phyloP scores from a whole-genome alignment of 169 alveolate species.

The Plasmodium gonderi region DNA sequence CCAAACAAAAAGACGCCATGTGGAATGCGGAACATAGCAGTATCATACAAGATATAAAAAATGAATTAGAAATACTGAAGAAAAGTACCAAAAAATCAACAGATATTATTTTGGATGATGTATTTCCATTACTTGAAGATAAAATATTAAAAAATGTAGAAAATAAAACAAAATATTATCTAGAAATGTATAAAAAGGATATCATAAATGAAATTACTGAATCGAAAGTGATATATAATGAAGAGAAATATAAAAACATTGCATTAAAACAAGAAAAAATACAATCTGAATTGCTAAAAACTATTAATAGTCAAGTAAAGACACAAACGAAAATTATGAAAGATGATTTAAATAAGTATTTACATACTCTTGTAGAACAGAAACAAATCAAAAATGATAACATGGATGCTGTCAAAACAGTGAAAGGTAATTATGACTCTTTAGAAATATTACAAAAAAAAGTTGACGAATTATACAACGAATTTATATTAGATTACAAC shows the following conservation, averaged over 20 bases:
- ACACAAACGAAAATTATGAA: constrained; percentile 49
- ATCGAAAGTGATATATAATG: constrained; percentile 62
- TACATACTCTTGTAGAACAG: constrained; percentile 14
- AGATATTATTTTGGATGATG: constrained; percentile 21
- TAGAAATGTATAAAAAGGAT: constrained; percentile 73
- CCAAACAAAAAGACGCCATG: not conserved
- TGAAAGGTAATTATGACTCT: not conserved
- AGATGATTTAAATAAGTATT: constrained; percentile 38
- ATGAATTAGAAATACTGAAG: constrained; percentile 25
- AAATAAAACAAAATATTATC: constrained; percentile 53
- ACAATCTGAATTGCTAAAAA: constrained; percentile 37
- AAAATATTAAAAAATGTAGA: constrained; percentile 40
- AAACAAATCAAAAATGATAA: constrained; percentile 24
- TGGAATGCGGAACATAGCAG: not conserved
- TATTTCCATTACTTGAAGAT: constrained; percentile 29
- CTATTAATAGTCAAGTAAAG: constrained; percentile 50
- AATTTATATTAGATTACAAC: constrained; percentile 71
- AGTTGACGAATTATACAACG: constrained; percentile 67
- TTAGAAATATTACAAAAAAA: constrained; percentile 59
- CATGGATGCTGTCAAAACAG: not conserved
- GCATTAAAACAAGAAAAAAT: constrained; percentile 34
- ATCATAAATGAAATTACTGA: constrained; percentile 67
- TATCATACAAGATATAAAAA: constrained; percentile 3
- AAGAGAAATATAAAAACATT: constrained; percentile 47
- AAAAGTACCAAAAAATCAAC: constrained; percentile 31